Percentiles rank a stretch among this genome's conserved stretches.
Conservation (phyloP, 148 eudicot genomes). For the Silene conica region DNA sequence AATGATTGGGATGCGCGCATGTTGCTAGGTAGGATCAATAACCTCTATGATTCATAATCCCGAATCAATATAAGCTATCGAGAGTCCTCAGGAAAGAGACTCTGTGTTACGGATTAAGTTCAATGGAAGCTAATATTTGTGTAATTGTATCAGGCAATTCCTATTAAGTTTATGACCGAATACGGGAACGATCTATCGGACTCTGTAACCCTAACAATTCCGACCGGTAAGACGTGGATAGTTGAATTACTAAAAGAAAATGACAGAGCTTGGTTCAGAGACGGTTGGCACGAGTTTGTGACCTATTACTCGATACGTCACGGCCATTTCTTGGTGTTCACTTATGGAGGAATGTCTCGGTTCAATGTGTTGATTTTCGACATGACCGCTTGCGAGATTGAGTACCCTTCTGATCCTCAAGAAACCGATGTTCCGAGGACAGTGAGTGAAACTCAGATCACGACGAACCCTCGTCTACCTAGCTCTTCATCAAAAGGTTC, state of each 20-base stretch:
- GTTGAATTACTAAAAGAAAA: constrained; percentile 22
- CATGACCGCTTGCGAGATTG: constrained; percentile 35
- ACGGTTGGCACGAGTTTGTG: constrained; percentile 40
- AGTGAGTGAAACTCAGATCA: no score
- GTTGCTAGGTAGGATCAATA: no score
- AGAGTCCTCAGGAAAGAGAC: no score
- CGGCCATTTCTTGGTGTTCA: constrained; percentile 35
- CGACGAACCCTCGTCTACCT: no score
- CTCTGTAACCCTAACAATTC: constrained; percentile 24
- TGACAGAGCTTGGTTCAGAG: constrained; percentile 30
- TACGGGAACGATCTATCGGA: constrained; percentile 21
- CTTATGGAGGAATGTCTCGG: constrained; percentile 22
- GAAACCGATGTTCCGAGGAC: no score
- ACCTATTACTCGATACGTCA: constrained; percentile 23
- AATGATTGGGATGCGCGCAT: no score
- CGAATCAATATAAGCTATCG: no score
- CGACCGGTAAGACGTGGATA: constrained; percentile 29
- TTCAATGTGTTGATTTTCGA: constrained; percentile 36
- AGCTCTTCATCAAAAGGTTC: no score
- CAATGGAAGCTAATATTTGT: no score
- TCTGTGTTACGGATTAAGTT: no score
- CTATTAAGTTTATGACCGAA: neutral
- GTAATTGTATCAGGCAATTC: neutral
- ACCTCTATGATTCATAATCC: no score
- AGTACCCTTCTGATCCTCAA: constrained; percentile 22